Evolutionary conservation across 73 alveolate genomes (phyloP).

Genomic region (Effrenium voratum): DNA sequence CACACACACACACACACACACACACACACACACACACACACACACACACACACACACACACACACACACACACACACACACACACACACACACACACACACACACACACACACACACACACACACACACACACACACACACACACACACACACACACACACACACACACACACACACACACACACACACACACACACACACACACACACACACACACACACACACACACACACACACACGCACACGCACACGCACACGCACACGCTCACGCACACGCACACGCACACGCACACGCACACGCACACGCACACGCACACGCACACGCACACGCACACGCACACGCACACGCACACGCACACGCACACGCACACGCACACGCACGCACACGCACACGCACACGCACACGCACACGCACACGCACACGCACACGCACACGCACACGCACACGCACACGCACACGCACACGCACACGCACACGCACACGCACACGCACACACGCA

Average conservation of each 20-base stretch:
- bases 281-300: slow-evolving; percentile 13
- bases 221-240: not conserved
- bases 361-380: slow-evolving; percentile 10
- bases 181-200: too few species aligned
- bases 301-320: slow-evolving; percentile 10
- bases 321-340: slow-evolving; percentile 10
- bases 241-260: not conserved
- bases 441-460: slow-evolving; percentile 13
- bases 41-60: too few species aligned
- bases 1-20: too few species aligned
- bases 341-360: slow-evolving; percentile 13
- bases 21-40: too few species aligned
- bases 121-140: too few species aligned
- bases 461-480: slow-evolving; percentile 10
- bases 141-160: too few species aligned
- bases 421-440: slow-evolving; percentile 10
- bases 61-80: too few species aligned
- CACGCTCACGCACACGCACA: not conserved
- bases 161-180: too few species aligned
- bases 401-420: slow-evolving; percentile 10
- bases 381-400: slow-evolving; percentile 13
- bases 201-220: slow-evolving; percentile 4
- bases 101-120: too few species aligned
- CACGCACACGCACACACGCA: not conserved
- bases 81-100: too few species aligned